Conservation (phyloP, 176 grass and related monocot species). For the Secale cereale region DNA sequence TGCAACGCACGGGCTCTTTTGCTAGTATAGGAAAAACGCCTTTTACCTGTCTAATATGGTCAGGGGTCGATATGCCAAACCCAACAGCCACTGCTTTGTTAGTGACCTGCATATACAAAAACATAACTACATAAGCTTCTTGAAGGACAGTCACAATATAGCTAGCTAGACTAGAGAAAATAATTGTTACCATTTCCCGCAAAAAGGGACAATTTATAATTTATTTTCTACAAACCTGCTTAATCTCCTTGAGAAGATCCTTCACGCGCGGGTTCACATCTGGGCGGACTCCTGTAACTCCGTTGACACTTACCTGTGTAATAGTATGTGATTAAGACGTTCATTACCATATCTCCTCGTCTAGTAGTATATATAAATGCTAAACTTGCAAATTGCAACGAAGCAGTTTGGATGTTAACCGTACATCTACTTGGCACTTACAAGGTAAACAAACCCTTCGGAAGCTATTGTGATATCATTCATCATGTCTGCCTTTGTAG, state of each 20-base stretch:
- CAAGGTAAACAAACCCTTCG: slow-evolving; percentile 68
- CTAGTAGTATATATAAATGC: no score
- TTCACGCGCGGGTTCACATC: slow-evolving; percentile 56
- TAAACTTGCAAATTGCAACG: background rate
- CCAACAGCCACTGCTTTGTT: slow-evolving; percentile 81
- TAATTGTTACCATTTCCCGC: no score
- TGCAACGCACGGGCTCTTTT: no score
- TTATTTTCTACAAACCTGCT: slow-evolving; percentile 4
- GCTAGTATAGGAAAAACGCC: no score
- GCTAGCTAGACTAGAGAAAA: no score
- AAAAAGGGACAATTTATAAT: no score
- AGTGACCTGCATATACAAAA: slow-evolving; percentile 33
- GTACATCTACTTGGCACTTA: slow-evolving; percentile 21
- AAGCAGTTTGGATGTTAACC: background rate
- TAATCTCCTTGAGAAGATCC: slow-evolving; percentile 64
- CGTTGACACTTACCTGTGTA: slow-evolving; percentile 53
- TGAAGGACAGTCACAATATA: no score
- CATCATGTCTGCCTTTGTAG: slow-evolving; percentile 55
- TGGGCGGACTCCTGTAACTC: slow-evolving; percentile 62
- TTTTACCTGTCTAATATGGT: slow-evolving; percentile 70
- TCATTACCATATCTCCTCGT: background rate
- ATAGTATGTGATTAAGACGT: background rate
- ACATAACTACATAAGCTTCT: background rate
- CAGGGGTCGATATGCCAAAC: slow-evolving; percentile 83
- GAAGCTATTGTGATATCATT: slow-evolving; percentile 50